Conservation (phyloP, 2,329 filamentous ascomycete species). For the Paracoccidioides brasiliensis region DNA sequence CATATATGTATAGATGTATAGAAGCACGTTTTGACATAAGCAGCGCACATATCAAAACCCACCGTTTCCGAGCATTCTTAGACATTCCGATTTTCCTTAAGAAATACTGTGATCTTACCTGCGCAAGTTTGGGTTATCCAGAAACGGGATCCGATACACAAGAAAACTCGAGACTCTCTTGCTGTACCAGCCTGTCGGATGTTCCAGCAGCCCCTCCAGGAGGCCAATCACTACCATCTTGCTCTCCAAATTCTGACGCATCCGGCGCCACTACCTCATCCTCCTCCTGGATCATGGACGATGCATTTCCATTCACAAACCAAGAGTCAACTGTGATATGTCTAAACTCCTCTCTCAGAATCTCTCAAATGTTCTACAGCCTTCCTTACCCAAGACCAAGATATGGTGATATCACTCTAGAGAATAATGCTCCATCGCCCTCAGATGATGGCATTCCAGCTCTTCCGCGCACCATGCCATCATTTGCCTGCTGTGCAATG, state of each 20-base stretch:
- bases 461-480: slow-evolving; percentile 33
- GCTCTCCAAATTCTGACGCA: slow-evolving; percentile 17
- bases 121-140: slow-evolving; percentile 8
- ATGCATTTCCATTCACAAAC: slow-evolving; percentile 29
- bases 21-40: background rate
- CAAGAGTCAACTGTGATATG: slow-evolving; percentile 32
- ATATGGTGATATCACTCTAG: slow-evolving; percentile 9
- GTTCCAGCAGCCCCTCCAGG: slow-evolving; percentile 18
- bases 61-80: slow-evolving; percentile 35
- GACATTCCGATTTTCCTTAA: slow-evolving; percentile 35
- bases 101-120: slow-evolving; percentile 30
- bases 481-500: slow-evolving; percentile 36
- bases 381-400: slow-evolving; percentile 27
- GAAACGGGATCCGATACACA: slow-evolving; percentile 8
- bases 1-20: background rate
- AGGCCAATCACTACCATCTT: slow-evolving; percentile 22
- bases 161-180: slow-evolving; percentile 20
- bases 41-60: slow-evolving; percentile 34
- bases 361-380: slow-evolving; percentile 29
- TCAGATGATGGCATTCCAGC: slow-evolving; percentile 8
- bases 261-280: slow-evolving; percentile 2
- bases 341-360: slow-evolving; percentile 27
- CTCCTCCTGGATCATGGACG: slow-evolving; percentile 16
- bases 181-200: slow-evolving; percentile 20
- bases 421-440: background rate